phyloP scores from a whole-genome alignment of 305 asterid species.

The Fraxinus sp. region DNA sequence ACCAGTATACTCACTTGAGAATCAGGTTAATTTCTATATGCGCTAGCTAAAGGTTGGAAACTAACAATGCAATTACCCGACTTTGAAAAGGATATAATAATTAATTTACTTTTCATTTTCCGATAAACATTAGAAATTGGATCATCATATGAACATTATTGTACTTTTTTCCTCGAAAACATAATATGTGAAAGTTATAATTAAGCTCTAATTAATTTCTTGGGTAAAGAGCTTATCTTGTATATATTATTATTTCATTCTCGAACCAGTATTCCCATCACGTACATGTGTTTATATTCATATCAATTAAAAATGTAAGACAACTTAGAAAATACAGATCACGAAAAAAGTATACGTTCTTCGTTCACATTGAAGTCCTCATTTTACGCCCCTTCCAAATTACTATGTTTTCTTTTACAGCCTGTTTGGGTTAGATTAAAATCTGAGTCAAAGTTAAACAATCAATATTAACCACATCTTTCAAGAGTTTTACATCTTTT shows the following conservation, averaged over 20 bases:
- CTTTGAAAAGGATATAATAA: background rate
- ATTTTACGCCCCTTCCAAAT: conserved; percentile 9
- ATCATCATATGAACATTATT: no score
- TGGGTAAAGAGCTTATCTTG: no score
- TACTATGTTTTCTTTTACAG: background rate
- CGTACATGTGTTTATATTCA: no score
- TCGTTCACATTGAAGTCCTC: background rate
- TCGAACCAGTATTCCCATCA: background rate
- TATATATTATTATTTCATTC: no score
- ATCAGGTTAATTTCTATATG: no score
- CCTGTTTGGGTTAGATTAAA: no score
- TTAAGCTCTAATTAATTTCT: background rate
- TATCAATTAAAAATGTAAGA: no score
- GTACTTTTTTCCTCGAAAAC: no score
- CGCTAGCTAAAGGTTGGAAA: background rate
- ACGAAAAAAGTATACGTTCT: background rate
- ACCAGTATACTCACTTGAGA: background rate
- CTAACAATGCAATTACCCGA: background rate
- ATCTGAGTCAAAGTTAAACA: no score
- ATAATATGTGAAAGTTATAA: background rate
- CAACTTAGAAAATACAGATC: no score
- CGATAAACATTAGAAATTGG: background rate
- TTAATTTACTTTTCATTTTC: background rate
- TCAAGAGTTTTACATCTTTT: no score
- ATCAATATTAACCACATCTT: no score